Percentiles rank a stretch among this genome's conserved stretches.
Evolutionary conservation across 495 filamentous ascomycete genomes (phyloP).

Genomic region (Penicillium verhagenii): DNA sequence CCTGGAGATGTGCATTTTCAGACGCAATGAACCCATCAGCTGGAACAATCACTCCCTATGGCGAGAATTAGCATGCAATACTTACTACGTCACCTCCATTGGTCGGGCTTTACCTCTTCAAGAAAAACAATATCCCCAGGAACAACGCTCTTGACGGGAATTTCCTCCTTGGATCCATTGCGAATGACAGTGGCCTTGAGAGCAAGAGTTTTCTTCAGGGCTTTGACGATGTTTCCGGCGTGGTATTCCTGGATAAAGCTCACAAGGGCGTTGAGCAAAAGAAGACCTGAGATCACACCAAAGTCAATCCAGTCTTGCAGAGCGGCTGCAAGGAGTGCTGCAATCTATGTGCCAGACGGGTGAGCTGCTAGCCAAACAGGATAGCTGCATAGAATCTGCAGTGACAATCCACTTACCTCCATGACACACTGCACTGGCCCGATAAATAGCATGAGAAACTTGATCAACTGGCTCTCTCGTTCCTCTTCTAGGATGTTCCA

Average conservation of each 20-base stretch:
- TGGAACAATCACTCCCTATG: conserved; percentile 77
- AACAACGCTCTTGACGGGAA: conserved; percentile 77
- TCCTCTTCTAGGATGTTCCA: conserved; percentile 88
- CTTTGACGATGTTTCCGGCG: conserved; percentile 88
- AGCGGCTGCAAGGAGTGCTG: conserved; percentile 73
- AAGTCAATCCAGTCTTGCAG: conserved; percentile 77
- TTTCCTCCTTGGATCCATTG: conserved; percentile 66
- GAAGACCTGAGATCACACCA: conserved; percentile 71
- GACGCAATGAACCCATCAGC: conserved; percentile 85
- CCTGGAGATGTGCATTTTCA: conserved; percentile 76
- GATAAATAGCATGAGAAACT: conserved; percentile 82
- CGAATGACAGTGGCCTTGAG: conserved; percentile 82
- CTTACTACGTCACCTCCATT: background rate
- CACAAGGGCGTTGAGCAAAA: conserved; percentile 77
- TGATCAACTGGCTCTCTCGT: conserved; percentile 78
- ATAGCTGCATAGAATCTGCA: background rate
- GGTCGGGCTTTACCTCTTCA: conserved; percentile 59
- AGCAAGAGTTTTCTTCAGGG: conserved; percentile 85
- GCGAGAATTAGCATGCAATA: conserved; percentile 2
- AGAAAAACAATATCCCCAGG: conserved; percentile 87
- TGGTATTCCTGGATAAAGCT: conserved; percentile 89
- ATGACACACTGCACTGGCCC: conserved; percentile 94
- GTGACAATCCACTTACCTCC: conserved; percentile 57
- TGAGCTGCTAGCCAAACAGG: background rate
- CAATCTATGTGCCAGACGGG: conserved; percentile 47